Conservation (phyloP, 1,284 basidiomycete species). For the Ustilago crameri region DNA sequence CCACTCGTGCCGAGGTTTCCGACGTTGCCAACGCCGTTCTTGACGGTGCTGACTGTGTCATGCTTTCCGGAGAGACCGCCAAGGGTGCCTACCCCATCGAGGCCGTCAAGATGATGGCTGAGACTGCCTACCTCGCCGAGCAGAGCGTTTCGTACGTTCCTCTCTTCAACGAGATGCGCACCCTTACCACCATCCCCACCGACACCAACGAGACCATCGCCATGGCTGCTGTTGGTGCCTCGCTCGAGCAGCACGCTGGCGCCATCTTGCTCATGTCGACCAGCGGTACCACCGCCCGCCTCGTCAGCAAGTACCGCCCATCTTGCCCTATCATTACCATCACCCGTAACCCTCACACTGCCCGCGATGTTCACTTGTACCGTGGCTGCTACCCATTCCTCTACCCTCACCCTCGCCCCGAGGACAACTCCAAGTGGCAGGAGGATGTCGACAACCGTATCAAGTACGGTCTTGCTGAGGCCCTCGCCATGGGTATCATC, state of each 20-base stretch:
- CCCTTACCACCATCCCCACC: conserved; percentile 61
- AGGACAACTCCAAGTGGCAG: conserved; percentile 90
- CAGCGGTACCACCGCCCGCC: conserved; percentile 88
- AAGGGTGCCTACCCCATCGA: conserved; percentile 67
- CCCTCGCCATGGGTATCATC: conserved; percentile 88
- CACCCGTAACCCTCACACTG: conserved; percentile 93
- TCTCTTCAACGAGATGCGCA: conserved; percentile 71
- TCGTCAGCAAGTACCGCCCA: conserved; percentile 97
- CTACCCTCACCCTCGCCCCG: conserved; percentile 91
- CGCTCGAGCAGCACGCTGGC: conserved; percentile 67
- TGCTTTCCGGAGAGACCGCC: conserved; percentile 68
- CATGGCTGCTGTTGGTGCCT: conserved; percentile 66
- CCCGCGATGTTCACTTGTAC: conserved; percentile 95
- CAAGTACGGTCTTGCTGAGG: conserved; percentile 84
- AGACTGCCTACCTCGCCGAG: conserved; percentile 68
- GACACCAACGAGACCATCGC: conserved; percentile 67
- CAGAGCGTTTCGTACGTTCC: conserved; percentile 66
- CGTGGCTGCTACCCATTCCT: conserved; percentile 97
- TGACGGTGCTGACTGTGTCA: conserved; percentile 68
- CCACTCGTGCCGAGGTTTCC: conserved; percentile 67
- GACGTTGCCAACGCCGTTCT: conserved; percentile 68
- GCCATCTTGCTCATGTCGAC: conserved; percentile 93
- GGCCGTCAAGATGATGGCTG: conserved; percentile 70
- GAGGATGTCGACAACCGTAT: conserved; percentile 79
- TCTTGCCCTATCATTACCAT: conserved; percentile 88